Conservation (phyloP, 306 rosid genomes). For the Acacia crassicarpa region DNA sequence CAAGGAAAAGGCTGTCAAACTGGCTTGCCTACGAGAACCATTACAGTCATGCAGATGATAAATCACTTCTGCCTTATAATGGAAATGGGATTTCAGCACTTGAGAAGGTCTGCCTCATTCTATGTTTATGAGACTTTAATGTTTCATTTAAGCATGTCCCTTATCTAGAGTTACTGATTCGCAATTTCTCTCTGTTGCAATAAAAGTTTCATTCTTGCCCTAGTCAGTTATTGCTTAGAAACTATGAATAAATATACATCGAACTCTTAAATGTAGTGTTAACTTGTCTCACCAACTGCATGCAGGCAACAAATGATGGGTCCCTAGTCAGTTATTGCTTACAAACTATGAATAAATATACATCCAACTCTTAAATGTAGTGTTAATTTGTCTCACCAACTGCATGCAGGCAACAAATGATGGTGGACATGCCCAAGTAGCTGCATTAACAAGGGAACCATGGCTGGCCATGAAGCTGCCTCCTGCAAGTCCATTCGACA, state of each 20-base stretch:
- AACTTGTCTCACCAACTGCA: neutral
- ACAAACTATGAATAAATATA: neutral
- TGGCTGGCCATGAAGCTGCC: slow-evolving; percentile 81
- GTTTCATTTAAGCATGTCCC: neutral
- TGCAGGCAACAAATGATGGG: slow-evolving; percentile 46
- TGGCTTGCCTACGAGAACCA: slow-evolving; percentile 85
- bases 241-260: neutral
- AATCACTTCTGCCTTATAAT: slow-evolving; percentile 34
- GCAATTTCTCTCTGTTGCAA: neutral
- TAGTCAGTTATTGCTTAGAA: neutral
- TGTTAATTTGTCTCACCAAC: neutral
- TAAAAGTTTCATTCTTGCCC: neutral
- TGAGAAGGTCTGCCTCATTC: slow-evolving; percentile 48
- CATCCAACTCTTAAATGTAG: neutral
- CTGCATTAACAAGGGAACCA: slow-evolving; percentile 43
- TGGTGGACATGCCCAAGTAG: slow-evolving; percentile 35
- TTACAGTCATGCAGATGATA: slow-evolving; percentile 43
- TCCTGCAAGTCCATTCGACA: slow-evolving; percentile 97
- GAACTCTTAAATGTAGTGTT: neutral
- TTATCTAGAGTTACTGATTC: neutral
- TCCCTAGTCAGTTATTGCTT: too few relatives aligned
- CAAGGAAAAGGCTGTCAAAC: slow-evolving; percentile 82
- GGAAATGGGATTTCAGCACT: slow-evolving; percentile 42
- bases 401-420: slow-evolving; percentile 45
- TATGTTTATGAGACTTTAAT: neutral